phyloP scores from a whole-genome alignment of 768 basidiomycete species.

The Termitomyces sp. region DNA sequence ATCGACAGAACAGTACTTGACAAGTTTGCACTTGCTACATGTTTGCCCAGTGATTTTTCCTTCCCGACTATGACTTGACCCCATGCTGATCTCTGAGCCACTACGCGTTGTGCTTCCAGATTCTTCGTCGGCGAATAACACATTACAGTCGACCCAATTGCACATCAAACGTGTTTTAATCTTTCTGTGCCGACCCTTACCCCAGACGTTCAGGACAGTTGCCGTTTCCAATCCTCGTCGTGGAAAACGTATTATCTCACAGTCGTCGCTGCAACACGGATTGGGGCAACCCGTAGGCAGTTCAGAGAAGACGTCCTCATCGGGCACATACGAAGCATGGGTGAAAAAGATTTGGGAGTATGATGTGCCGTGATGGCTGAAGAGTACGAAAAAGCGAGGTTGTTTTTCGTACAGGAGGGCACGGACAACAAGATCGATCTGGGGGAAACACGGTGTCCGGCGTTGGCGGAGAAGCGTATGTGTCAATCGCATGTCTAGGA shows the following conservation, averaged over 20 bases:
- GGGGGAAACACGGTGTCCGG: slow-evolving; percentile 77
- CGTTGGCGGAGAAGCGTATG: slow-evolving; percentile 64
- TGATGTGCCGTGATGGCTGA: slow-evolving; percentile 76
- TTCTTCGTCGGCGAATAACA: slow-evolving; percentile 48
- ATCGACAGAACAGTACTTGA: slow-evolving; percentile 72
- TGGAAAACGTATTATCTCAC: slow-evolving; percentile 79
- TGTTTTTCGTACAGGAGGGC: slow-evolving; percentile 73
- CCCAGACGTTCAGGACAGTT: slow-evolving; percentile 56
- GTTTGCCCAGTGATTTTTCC: slow-evolving; percentile 44
- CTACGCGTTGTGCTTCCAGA: slow-evolving; percentile 24
- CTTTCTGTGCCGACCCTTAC: slow-evolving; percentile 46
- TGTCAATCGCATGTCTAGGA: slow-evolving; percentile 57
- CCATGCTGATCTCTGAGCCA: slow-evolving; percentile 38
- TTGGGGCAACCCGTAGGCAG: slow-evolving; percentile 79
- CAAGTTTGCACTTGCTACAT: slow-evolving; percentile 75
- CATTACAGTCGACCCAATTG: slow-evolving; percentile 76
- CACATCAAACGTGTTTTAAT: slow-evolving; percentile 64
- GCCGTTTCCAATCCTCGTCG: slow-evolving; percentile 58
- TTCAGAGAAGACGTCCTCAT: slow-evolving; percentile 69
- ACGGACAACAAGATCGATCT: slow-evolving; percentile 74
- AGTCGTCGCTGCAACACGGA: slow-evolving; percentile 74
- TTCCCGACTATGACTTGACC: slow-evolving; percentile 19
- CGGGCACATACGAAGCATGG: slow-evolving; percentile 62
- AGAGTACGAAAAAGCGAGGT: slow-evolving; percentile 72
- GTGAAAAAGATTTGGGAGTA: slow-evolving; percentile 83